These are phyloP conservation scores for Cladosporium sp. DNA, from an alignment of 2,329 filamentous ascomycete species.

Conservation along the genomic window DNA sequence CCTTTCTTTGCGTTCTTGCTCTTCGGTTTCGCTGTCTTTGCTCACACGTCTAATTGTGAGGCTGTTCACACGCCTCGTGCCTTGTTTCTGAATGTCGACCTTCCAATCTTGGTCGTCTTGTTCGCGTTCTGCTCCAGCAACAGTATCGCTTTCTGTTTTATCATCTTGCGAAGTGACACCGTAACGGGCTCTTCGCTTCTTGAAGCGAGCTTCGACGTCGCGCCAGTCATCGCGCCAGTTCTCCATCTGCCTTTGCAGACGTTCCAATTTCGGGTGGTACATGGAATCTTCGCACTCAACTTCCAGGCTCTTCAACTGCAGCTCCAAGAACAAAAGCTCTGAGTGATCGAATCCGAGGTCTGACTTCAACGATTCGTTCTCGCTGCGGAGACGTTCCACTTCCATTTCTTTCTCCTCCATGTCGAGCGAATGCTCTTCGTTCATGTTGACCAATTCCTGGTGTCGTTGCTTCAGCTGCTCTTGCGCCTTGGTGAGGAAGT, in stretches of 20 bases:
- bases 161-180: slow-evolving; percentile 24
- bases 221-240: slow-evolving; percentile 40
- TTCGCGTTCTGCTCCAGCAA: slow-evolving; percentile 16
- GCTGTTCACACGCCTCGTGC: slow-evolving; percentile 27
- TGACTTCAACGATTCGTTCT: slow-evolving; percentile 40
- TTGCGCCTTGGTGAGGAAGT: slow-evolving; percentile 32
- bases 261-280: slow-evolving; percentile 22
- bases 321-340: slow-evolving; percentile 41
- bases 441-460: slow-evolving; percentile 35
- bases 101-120: slow-evolving; percentile 27
- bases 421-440: slow-evolving; percentile 32
- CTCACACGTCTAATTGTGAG: slow-evolving; percentile 30
- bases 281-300: slow-evolving; percentile 30
- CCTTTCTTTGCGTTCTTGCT: slow-evolving; percentile 5
- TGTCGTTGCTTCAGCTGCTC: slow-evolving; percentile 36
- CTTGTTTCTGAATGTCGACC: slow-evolving; percentile 29
- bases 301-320: slow-evolving; percentile 42
- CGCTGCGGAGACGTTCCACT: slow-evolving; percentile 35
- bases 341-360: slow-evolving; percentile 42
- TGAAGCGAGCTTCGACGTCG: slow-evolving; percentile 36
- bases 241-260: slow-evolving; percentile 32
- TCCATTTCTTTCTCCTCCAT: slow-evolving; percentile 36
- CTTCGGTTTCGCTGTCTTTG: slow-evolving; percentile 19
- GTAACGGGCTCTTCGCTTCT: slow-evolving; percentile 32
- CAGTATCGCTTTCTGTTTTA: neutral